Evolutionary conservation across 306 rosid species (phyloP).

Genomic region (Begonia loranthoides): DNA sequence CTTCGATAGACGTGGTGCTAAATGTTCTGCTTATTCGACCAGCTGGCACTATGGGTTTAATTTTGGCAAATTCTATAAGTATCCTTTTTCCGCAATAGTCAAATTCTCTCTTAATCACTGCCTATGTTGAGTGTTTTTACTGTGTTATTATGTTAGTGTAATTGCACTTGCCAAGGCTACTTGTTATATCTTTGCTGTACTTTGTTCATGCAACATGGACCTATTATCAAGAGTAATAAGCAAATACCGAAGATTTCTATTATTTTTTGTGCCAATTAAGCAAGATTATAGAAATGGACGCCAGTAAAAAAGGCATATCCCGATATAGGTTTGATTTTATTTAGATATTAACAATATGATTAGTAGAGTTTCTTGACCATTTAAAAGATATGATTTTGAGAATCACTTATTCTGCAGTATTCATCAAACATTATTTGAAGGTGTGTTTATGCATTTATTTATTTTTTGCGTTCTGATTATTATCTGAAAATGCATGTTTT

Average conservation of each 20-base stretch:
- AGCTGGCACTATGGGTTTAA: constrained; percentile 84
- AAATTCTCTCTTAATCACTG: not conserved
- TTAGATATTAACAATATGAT: not conserved
- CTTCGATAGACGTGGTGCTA: constrained; percentile 59
- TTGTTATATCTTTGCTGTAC: too few relatives aligned
- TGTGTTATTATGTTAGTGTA: constrained; percentile 2
- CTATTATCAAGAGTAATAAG: too few relatives aligned
- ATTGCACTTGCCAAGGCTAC: not conserved
- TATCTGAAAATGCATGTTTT: not conserved
- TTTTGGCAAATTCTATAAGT: constrained; percentile 79
- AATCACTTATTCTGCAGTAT: constrained; percentile 55
- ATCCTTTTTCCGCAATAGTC: constrained; percentile 41
- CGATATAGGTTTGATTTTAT: not conserved
- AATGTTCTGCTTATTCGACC: constrained; percentile 51
- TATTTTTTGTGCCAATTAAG: not conserved
- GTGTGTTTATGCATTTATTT: too few relatives aligned
- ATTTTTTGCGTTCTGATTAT: too few relatives aligned
- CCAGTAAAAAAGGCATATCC: not conserved
- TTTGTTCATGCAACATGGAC: too few relatives aligned
- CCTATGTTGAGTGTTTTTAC: constrained; percentile 2
- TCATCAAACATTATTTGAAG: constrained; percentile 71
- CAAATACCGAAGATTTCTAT: too few relatives aligned
- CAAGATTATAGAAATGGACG: not conserved
- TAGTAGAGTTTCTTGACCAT: constrained; percentile 38
- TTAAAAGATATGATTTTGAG: constrained; percentile 74